Base-by-base conservation (phyloP, 768 basidiomycete species). In the Lanmaoa pseudosensibilis region DNA sequence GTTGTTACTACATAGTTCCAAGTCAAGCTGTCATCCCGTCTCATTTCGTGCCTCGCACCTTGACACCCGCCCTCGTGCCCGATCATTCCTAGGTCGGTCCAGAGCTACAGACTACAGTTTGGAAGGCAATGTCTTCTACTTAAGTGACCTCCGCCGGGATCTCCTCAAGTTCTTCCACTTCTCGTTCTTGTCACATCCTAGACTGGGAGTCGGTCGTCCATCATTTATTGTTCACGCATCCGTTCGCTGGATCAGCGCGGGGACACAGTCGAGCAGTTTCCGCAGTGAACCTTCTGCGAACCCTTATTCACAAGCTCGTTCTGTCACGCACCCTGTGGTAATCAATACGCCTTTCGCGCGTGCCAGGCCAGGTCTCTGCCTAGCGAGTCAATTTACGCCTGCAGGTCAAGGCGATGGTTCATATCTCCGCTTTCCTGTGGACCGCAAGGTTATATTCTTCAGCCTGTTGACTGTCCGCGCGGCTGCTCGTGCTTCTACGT, bases 341-440 rank as follows among this genome's bases (percentile, higher is more conserved):
- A 46, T 50, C 13, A 51, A 44, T 41, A 41, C 46, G 16, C 40
- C 2, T 33, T 54, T 21, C 27, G 25, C 30, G 46, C 52, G 16
- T 48, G 50, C 32, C n/a, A 37, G 23, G 21, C 32, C 54, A 48
- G 52, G 37, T 46, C 23, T 54, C 46, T 27, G 47, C 36, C 15
- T 37, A 16, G 12, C 45, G 27, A 54, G 34, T 34, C 23, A 50
- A 37, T 21, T 55, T 45, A 51, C 38, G 46, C 46, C 34, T 46
- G 50, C 61, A 48, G 45, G 50, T 16, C n/a, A 48, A 37, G 57
- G 64, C 50, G 41, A 57, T 66, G 64, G 56, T 65, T 48, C 46
- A 57, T 50, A 57, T 49, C 16, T 25, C 43, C 46, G 52, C 44
- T 37, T 46, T 9, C 39, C 43, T 41, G 44, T 56, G 25, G 21